phyloP scores from a whole-genome alignment of 2,329 filamentous ascomycete genomes.

The Monilinia polystroma region DNA sequence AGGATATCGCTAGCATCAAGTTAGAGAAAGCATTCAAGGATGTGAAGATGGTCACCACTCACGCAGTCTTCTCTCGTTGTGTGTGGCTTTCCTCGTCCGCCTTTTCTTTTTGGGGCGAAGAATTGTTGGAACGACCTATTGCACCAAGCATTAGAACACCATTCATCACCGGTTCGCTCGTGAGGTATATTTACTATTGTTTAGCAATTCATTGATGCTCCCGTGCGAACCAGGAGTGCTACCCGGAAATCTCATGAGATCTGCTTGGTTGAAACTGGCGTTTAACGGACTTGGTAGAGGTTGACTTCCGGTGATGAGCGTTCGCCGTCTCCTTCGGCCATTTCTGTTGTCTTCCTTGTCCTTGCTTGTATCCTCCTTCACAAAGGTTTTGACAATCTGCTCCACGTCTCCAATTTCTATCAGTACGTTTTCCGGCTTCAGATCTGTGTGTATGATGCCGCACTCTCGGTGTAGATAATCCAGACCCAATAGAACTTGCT shows the following conservation, averaged over 20 bases:
- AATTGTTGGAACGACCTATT: slow-evolving; percentile 46
- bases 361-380: slow-evolving; percentile 69
- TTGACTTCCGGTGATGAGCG: slow-evolving; percentile 95
- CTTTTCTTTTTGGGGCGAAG: slow-evolving; percentile 50
- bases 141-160: slow-evolving; percentile 55
- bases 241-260: slow-evolving; percentile 60
- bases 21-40: slow-evolving; percentile 25
- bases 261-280: slow-evolving; percentile 79
- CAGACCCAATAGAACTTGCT: slow-evolving; percentile 91
- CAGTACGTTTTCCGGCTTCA: slow-evolving; percentile 96
- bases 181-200: slow-evolving; percentile 63
- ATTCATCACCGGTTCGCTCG: slow-evolving; percentile 41
- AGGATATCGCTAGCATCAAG: slow-evolving; percentile 69
- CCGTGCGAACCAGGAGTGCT: slow-evolving; percentile 62
- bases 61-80: slow-evolving; percentile 91
- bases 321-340: slow-evolving; percentile 82
- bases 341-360: slow-evolving; percentile 86
- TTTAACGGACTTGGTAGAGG: slow-evolving; percentile 93
- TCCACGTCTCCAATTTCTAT: slow-evolving; percentile 99
- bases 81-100: slow-evolving; percentile 67
- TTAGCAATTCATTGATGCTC: slow-evolving; percentile 82
- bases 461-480: slow-evolving; percentile 98
- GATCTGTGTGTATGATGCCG: slow-evolving; percentile 96
- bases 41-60: slow-evolving; percentile 46
- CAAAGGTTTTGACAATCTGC: slow-evolving; percentile 94